Percentiles rank a stretch among this genome's conserved stretches.
Evolutionary conservation across 1,139 yeast species (phyloP).

Genomic region (Suhomyces maxii): DNA sequence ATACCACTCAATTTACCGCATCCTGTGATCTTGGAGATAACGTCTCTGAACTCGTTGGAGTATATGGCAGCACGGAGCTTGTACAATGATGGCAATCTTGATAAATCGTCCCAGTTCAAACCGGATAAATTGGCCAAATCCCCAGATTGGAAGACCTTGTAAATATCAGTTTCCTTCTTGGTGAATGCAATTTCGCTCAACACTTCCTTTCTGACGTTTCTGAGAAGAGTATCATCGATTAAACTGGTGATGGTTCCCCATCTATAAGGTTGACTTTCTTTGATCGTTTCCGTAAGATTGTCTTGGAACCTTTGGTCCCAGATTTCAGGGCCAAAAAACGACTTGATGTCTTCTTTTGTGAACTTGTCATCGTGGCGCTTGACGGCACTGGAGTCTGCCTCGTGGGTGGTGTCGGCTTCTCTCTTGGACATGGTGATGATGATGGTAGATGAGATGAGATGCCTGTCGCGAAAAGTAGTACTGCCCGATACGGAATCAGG

Average conservation of each 20-base stretch:
- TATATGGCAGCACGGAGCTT: conserved; percentile 84
- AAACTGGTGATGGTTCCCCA: conserved; percentile 84
- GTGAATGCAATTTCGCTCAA: conserved; percentile 84
- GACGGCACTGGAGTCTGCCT: conserved; percentile 4
- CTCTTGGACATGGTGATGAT: conserved; percentile 9
- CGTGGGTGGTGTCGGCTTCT: background rate
- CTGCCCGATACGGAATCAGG: too few relatives aligned
- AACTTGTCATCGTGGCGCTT: conserved; percentile 26
- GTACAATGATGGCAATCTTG: conserved; percentile 69
- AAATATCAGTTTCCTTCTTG: conserved; percentile 93
- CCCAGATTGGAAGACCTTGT: conserved; percentile 92
- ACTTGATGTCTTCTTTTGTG: conserved; percentile 40
- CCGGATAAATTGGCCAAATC: conserved; percentile 93
- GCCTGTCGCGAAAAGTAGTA: background rate
- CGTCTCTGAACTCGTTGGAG: conserved; percentile 78
- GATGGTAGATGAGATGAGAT: background rate
- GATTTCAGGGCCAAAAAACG: conserved; percentile 54
- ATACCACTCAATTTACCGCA: conserved; percentile 87
- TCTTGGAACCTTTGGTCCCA: conserved; percentile 50
- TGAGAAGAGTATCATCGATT: conserved; percentile 71
- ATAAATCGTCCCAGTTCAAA: conserved; percentile 70
- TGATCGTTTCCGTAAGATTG: conserved; percentile 40
- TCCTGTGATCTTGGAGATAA: conserved; percentile 78
- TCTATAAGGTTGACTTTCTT: conserved; percentile 69
- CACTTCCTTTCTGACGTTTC: conserved; percentile 83